phyloP scores from a whole-genome alignment of 1,139 yeast species.

The Magnusiomyces clavatus region DNA sequence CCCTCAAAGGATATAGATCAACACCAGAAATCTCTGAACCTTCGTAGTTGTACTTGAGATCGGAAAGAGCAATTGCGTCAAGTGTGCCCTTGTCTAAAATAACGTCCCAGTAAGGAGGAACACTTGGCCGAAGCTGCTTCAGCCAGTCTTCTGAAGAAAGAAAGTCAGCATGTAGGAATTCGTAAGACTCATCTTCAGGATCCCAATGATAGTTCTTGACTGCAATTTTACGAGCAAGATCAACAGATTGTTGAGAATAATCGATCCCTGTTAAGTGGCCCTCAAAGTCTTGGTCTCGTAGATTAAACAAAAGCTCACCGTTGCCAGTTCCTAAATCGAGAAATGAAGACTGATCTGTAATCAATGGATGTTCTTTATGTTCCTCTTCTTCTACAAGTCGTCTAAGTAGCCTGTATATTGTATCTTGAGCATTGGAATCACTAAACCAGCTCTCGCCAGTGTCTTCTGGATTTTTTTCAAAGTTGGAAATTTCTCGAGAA shows the following conservation, averaged over 20 bases:
- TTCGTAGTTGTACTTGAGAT: slow-evolving; percentile 38
- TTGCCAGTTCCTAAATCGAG: slow-evolving; percentile 94
- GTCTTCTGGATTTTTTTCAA: slow-evolving; percentile 63
- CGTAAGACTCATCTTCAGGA: slow-evolving; percentile 27
- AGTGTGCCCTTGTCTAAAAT: slow-evolving; percentile 90
- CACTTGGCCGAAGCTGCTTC: slow-evolving; percentile 25
- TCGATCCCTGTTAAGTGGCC: slow-evolving; percentile 66
- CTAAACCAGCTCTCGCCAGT: slow-evolving; percentile 96
- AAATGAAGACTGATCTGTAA: slow-evolving; percentile 32
- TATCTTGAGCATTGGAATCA: slow-evolving; percentile 83
- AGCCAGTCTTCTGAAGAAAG: slow-evolving; percentile 30
- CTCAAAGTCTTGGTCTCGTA: slow-evolving; percentile 52
- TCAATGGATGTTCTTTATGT: not conserved
- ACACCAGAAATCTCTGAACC: slow-evolving; percentile 30
- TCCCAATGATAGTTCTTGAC: slow-evolving; percentile 37
- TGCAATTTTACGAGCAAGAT: slow-evolving; percentile 59
- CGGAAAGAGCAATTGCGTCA: slow-evolving; percentile 91
- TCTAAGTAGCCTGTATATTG: slow-evolving; percentile 60
- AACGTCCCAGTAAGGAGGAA: slow-evolving; percentile 46
- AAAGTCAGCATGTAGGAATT: slow-evolving; percentile 45
- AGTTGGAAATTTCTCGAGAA: slow-evolving; percentile 60
- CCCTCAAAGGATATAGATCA: slow-evolving; percentile 42
- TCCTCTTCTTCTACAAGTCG: slow-evolving; percentile 27
- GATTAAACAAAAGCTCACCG: slow-evolving; percentile 74
- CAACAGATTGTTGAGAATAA: slow-evolving; percentile 71